A percentile compares a stretch with the other conserved stretches of the same genome.
phyloP scores from a whole-genome alignment of 192 early-diverging fungal genomes.

The Phycomyces nitens region DNA sequence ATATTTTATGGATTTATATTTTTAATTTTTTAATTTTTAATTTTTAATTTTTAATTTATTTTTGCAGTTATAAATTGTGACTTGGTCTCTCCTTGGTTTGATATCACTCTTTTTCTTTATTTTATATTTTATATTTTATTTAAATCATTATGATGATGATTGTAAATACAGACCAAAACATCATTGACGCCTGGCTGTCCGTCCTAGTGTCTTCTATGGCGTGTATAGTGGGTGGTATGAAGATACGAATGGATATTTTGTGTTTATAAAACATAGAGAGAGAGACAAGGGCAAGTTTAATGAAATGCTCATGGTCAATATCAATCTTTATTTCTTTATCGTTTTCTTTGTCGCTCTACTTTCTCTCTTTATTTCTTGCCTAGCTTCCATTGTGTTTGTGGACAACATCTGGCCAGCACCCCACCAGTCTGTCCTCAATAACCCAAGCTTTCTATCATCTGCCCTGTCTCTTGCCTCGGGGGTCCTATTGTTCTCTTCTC shows the following conservation, averaged over 20 bases:
- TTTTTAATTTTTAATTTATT: too few relatives aligned
- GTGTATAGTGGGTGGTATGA: conserved; percentile 30
- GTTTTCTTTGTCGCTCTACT: not conserved
- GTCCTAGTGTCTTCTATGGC: conserved; percentile 24
- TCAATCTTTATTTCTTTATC: too few relatives aligned
- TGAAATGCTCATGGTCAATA: too few relatives aligned
- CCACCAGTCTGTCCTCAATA: not conserved
- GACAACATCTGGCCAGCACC: conserved; percentile 7
- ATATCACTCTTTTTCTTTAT: too few relatives aligned
- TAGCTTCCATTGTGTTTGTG: conserved; percentile 31
- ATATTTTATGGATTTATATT: too few relatives aligned
- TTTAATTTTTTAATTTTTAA: too few relatives aligned
- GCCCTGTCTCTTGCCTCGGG: conserved; percentile 26
- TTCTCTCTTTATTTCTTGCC: not conserved
- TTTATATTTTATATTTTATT: too few relatives aligned
- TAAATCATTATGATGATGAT: too few relatives aligned
- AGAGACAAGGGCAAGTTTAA: too few relatives aligned
- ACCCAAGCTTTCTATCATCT: conserved; percentile 16
- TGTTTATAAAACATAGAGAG: not conserved
- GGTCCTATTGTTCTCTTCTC: conserved; percentile 30
- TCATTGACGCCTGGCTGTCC: conserved; percentile 26
- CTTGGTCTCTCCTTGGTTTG: too few relatives aligned
- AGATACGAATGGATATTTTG: not conserved
- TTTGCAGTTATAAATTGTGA: too few relatives aligned
- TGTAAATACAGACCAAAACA: not conserved